phyloP scores from a whole-genome alignment of 352 stramenopile species.

The Globisporangium sylvaticum region DNA sequence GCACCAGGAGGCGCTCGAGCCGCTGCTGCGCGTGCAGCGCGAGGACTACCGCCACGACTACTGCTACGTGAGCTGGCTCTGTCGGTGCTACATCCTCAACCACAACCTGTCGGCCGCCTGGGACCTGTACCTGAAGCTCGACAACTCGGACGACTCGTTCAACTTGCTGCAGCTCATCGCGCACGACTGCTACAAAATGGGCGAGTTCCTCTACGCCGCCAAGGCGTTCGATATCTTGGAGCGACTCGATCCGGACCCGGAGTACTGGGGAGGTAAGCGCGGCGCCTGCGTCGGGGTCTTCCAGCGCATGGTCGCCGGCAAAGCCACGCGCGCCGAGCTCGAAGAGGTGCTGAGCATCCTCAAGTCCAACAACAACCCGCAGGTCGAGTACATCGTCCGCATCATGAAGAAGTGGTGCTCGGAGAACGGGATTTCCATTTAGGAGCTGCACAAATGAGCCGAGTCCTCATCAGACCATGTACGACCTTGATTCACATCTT shows the following conservation, averaged over 20 bases:
- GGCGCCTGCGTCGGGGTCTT: slow-evolving; percentile 95
- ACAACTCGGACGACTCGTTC: slow-evolving; percentile 94
- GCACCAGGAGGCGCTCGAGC: slow-evolving; percentile 92
- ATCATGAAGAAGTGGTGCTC: slow-evolving; percentile 95
- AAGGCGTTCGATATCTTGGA: slow-evolving; percentile 95
- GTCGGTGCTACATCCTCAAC: slow-evolving; percentile 94
- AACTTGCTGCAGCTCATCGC: slow-evolving; percentile 95
- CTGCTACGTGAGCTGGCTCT: slow-evolving; percentile 89
- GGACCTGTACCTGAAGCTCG: slow-evolving; percentile 96
- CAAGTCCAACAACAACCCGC: slow-evolving; percentile 92
- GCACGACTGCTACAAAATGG: slow-evolving; percentile 97
- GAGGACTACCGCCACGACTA: slow-evolving; percentile 93
- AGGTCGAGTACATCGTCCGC: slow-evolving; percentile 95
- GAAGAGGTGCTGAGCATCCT: slow-evolving; percentile 91
- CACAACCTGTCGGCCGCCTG: slow-evolving; percentile 92
- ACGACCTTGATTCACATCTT: neutral
- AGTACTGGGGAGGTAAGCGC: slow-evolving; percentile 96
- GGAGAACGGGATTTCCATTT: slow-evolving; percentile 87
- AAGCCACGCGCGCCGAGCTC: slow-evolving; percentile 86
- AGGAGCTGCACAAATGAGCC: neutral
- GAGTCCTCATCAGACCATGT: neutral
- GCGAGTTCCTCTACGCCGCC: slow-evolving; percentile 93
- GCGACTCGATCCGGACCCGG: slow-evolving; percentile 91
- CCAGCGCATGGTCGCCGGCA: slow-evolving; percentile 90
- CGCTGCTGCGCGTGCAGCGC: slow-evolving; percentile 87